Evolutionary conservation across 495 filamentous ascomycete species (phyloP).

Genomic region (Jackrogersella multiformis): DNA sequence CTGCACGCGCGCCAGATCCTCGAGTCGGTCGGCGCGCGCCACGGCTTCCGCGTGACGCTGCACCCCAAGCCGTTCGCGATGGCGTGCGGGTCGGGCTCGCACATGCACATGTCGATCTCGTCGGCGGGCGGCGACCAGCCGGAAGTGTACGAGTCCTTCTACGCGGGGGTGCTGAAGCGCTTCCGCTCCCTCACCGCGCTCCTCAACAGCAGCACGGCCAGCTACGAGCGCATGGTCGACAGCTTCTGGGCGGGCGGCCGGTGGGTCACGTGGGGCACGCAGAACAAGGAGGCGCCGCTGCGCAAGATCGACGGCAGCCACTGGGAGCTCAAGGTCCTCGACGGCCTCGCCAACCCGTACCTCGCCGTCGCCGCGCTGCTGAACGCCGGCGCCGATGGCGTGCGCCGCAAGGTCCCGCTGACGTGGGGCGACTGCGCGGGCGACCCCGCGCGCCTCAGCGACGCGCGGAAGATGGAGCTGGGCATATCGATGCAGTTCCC

Average conservation of each 20-base stretch:
- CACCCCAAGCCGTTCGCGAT: conserved; percentile 73
- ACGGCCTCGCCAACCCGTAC: conserved; percentile 79
- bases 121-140: conserved; percentile 49
- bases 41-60: conserved; percentile 75
- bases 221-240: conserved; percentile 71
- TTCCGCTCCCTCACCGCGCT: conserved; percentile 73
- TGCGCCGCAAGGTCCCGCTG: conserved; percentile 58
- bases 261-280: conserved; percentile 78
- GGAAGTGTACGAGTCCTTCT: conserved; percentile 64
- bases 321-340: conserved; percentile 76
- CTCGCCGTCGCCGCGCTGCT: conserved; percentile 73
- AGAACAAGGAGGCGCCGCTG: conserved; percentile 77
- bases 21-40: conserved; percentile 62
- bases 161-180: conserved; percentile 72
- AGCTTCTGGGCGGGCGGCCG: conserved; percentile 78
- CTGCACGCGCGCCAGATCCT: conserved; percentile 78
- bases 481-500: conserved; percentile 66
- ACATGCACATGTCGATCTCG: conserved; percentile 73
- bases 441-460: conserved; percentile 62
- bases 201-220: conserved; percentile 64
- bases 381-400: conserved; percentile 69
- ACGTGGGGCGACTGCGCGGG: conserved; percentile 65
- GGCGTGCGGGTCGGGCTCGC: conserved; percentile 70
- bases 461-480: conserved; percentile 58
- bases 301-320: conserved; percentile 68